Conservation (phyloP, 768 basidiomycete species). For the Austroboletus festivus region DNA sequence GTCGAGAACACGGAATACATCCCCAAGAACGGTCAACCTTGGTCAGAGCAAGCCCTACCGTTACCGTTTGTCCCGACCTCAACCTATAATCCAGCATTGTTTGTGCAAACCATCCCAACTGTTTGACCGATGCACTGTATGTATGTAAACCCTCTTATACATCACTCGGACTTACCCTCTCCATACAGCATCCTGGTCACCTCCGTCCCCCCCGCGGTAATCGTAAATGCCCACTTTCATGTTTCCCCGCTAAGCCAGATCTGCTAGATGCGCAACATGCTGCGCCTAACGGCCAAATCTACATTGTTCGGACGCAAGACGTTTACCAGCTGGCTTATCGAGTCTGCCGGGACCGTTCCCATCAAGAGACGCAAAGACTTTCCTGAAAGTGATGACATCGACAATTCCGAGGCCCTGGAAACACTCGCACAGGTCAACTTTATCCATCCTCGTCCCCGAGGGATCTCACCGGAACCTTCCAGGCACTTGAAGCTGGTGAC, state of each 20-base stretch:
- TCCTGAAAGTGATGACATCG: conserved; percentile 37
- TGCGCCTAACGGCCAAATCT: conserved; percentile 84
- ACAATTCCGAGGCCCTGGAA: conserved; percentile 70
- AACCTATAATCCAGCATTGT: conserved; percentile 57
- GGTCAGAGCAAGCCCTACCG: conserved; percentile 40
- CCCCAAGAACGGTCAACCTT: conserved; percentile 70
- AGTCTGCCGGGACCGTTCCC: conserved; percentile 83
- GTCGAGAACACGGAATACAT: conserved; percentile 74
- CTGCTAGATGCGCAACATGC: conserved; percentile 65
- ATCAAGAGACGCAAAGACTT: conserved; percentile 75
- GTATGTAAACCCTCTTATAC: conserved; percentile 41
- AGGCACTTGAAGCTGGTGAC: conserved; percentile 77
- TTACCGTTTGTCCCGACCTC: neutral
- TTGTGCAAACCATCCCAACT: conserved; percentile 84
- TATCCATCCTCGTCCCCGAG: neutral
- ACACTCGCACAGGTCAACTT: conserved; percentile 58
- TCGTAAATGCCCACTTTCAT: conserved; percentile 10
- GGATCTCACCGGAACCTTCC: conserved; percentile 11
- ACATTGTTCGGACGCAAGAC: conserved; percentile 81
- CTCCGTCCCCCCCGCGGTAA: conserved; percentile 65
- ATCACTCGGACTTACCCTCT: neutral
- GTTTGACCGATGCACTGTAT: conserved; percentile 86
- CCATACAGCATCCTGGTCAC: conserved; percentile 62
- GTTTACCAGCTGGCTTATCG: conserved; percentile 89
- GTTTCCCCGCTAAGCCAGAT: conserved; percentile 5